Base-by-base conservation (phyloP, 2,329 filamentous ascomycete genomes). In the Fonsecaea multimorphosa region DNA sequence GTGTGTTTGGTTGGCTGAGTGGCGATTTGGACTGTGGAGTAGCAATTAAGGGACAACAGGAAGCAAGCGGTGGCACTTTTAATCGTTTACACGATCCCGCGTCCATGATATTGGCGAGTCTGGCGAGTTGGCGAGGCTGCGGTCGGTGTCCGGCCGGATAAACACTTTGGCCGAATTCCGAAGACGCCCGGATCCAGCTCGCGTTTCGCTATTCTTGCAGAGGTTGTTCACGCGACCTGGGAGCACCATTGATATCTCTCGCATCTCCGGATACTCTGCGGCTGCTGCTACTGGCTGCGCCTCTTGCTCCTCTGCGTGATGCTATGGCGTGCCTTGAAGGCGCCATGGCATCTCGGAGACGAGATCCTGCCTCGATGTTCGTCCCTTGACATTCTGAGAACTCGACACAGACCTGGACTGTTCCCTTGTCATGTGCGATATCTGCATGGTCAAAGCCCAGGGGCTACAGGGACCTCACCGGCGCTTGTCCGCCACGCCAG, bases 321-420 rank as follows among this genome's bases (percentile, higher is more conserved):
- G 67, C 61, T 62, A 69, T 69, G 67, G 67, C 64, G 64, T 40
- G 24, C 32, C 52, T 29, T 49, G 57, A 54, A 58, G 51, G 61
- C 64, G 67, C 58, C 67, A 63, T 63, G 58, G 58, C 61, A 51
- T 58, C 58, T 61, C 32, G 58, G 58, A n/a, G 44, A 32, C 49
- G 34, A 24, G 16, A 16, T 31, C 14, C 55, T 44, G 24, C 34
- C 56, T 29, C 66, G 38, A 38, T 58, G 8, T 19, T 31, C 36
- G 22, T 7, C 24, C 46, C 51, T 59, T 46, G 27, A 55, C 31
- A 27, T 59, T 34, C 14, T 27, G 16, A 19, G n/a, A 27, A n/a
- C 2, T 24, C 58, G 22, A 44, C 24, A 40, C 38, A 27, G 27
- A 29, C 19, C 12, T 57, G 14, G 27, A 27, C 38, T 22, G n/a